These are phyloP conservation scores for Nevesoporus exiguus DNA, from an alignment of 768 basidiomycete species.

Conservation along the genomic window DNA sequence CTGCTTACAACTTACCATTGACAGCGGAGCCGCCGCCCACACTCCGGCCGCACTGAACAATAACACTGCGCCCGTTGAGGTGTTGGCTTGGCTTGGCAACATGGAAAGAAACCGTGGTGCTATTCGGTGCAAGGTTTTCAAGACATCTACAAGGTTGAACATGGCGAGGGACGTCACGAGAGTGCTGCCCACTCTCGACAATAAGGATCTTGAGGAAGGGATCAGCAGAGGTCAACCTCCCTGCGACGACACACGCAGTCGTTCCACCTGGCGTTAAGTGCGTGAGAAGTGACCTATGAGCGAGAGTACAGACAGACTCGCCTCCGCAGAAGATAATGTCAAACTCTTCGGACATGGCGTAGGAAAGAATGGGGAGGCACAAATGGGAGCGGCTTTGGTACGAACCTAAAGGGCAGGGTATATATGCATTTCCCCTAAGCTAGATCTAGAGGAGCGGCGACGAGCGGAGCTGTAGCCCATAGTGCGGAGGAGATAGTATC, in stretches of 20 bases:
- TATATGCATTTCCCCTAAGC: too few relatives aligned
- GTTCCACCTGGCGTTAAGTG: constrained; percentile 38
- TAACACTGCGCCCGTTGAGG: constrained; percentile 40
- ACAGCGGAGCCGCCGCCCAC: constrained; percentile 63
- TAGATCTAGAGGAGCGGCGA: too few relatives aligned
- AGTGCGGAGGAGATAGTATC: too few relatives aligned
- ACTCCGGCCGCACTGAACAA: constrained; percentile 47
- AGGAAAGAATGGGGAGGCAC: too few relatives aligned
- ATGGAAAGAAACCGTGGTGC: constrained; percentile 45
- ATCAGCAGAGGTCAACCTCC: constrained; percentile 51
- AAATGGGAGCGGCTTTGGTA: too few relatives aligned
- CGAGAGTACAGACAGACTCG: constrained; percentile 11
- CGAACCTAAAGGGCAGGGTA: too few relatives aligned
- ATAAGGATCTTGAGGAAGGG: constrained; percentile 55
- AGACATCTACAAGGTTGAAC: constrained; percentile 53
- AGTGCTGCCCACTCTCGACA: constrained; percentile 57
- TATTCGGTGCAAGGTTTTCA: constrained; percentile 37
- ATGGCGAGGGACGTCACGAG: constrained; percentile 43
- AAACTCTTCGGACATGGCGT: constrained; percentile 20
- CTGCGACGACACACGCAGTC: constrained; percentile 49
- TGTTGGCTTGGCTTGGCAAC: constrained; percentile 37
- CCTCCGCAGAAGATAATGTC: constrained; percentile 62
- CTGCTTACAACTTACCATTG: constrained; percentile 42
- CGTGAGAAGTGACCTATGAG: neutral
- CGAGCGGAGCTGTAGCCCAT: too few relatives aligned